Conservation (phyloP, 164 flowering plant species). For the Macadamia integrifolia region DNA sequence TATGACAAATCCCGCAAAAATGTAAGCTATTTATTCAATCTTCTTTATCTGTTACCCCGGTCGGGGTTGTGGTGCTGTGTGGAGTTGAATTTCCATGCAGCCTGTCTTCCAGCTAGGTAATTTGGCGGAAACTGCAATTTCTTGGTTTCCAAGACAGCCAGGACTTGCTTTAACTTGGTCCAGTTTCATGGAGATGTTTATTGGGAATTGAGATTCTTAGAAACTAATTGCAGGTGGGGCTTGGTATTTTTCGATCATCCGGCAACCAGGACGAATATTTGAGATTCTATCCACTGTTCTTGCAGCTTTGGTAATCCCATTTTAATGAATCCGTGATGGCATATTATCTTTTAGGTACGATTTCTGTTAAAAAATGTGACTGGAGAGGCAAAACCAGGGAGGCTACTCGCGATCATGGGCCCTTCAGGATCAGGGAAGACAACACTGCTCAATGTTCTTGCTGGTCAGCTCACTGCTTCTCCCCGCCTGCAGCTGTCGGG, state of each 20-base stretch:
- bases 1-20: constrained; percentile 65
- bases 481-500: constrained; percentile 74
- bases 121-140: neutral
- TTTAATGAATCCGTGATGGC: neutral
- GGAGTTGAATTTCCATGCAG: neutral
- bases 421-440: constrained; percentile 99
- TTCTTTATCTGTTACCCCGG: neutral
- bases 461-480: constrained; percentile 75
- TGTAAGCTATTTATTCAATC: constrained; percentile 29
- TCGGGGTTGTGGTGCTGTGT: neutral
- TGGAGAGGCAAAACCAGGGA: constrained; percentile 96
- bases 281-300: neutral
- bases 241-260: too few species aligned
- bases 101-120: neutral
- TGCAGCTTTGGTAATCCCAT: neutral
- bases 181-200: too few species aligned
- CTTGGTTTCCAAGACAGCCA: too few species aligned
- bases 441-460: constrained; percentile 83
- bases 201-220: too few species aligned
- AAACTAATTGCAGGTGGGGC: too few species aligned
- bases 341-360: constrained; percentile 42
- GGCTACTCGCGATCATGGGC: constrained; percentile 93
- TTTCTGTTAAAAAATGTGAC: constrained; percentile 69
- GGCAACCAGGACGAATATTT: neutral
- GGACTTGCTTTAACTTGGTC: too few species aligned